Evolutionary conservation across 139 green algal species (phyloP), one percentile per base, ranked within the genome.

Genomic region (Chlamydomonas applanata): DNA sequence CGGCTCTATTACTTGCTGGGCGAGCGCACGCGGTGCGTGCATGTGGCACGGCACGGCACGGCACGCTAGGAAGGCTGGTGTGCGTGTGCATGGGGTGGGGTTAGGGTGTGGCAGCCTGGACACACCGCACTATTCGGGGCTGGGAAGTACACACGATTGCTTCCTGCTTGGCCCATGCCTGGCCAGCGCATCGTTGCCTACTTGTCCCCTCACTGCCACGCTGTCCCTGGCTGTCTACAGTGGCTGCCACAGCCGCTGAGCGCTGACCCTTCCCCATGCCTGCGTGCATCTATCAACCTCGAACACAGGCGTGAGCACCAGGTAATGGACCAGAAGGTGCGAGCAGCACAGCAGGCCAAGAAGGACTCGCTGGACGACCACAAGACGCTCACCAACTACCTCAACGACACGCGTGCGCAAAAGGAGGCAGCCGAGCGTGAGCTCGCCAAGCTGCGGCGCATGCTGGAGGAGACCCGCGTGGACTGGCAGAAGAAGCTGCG

Each of bases 351-450:
- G 54, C 86, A 91, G 64, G 64, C 87, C 40, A 87, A 89, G 71
- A 88, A 92, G 45, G 83, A 86, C 69, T 84, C 69, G 24, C 13
- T 77, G 36, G 89, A 93, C 54, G 92, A 97, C 79, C 54, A 87
- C 79, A 98, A 98, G 81, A 88, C 88, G 22, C 86, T 99, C 56
- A 98, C 94, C 20, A 98, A 98, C 80, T 93, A 94, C 71, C 82
- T 99, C 54, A 98, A 98, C 71, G 96, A 98, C n/a, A 89, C 78
- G 71, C 73, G 85, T 1, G 86, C 89, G 3, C 74, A 80, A 17
- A 89, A 89, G 68, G 92, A 97, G 79, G 72, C 86, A 24, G 85
- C 87, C 3, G 91, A 97, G 79, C 87, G 87, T 2, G 83, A 95
- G 56, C 83, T 97, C 29, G 85, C 79, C 1, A 77, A 83, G 44